Base-by-base conservation (phyloP, 495 filamentous ascomycete genomes). In the Sporormia fimetaria region DNA sequence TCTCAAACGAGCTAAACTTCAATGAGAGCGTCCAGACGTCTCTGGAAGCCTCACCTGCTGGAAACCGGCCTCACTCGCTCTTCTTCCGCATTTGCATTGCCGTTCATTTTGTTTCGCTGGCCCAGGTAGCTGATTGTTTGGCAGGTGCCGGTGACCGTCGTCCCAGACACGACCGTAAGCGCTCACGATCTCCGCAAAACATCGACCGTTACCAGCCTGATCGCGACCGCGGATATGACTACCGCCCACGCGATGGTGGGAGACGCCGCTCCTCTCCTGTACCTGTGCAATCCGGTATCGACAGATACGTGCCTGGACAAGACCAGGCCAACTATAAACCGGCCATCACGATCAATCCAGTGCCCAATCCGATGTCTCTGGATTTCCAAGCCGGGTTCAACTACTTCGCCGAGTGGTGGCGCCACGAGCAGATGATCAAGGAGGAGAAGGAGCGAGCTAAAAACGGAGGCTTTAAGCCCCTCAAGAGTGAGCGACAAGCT, bases 321-420 rank as follows among this genome's bases (percentile, higher is more conserved):
- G 80, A 81, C 36, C n/a, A n/a, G n/a, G n/a, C n/a, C n/a, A 56
- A 61, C 11, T 66, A 64, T 21, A 68, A 69, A 12, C 72, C 80
- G 10, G 62, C 66, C 7, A 61, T 80, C n/a, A 63, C 72, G 6
- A 63, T 65, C 3, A 93, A 93, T 52, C 83, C 81, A 3, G 59
- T 94, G 23, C 69, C 76, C 11, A 83, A 96, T 50, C 90, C 90
- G 5, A 67, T 87, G 37, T 80, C 73, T 34, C 68, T 96, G 7
- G 81, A 94, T 10, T 93, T 81, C 48, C 87, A 95, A 58, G 90
- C 94, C 33, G 88, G 90, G 0, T 96, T 96, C 64, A 94, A 81
- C 17, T 96, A 79, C 62, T 99, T 92, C 56, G 82, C 85, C 5
- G 92, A 96, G 60, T 99, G 90, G 90, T 95, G 87, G 87, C 69